A percentile compares a stretch with the other conserved stretches of the same genome.
These are phyloP conservation scores for Auriscalpium microsporum DNA, from an alignment of 768 basidiomycete genomes.

Conservation along the genomic window DNA sequence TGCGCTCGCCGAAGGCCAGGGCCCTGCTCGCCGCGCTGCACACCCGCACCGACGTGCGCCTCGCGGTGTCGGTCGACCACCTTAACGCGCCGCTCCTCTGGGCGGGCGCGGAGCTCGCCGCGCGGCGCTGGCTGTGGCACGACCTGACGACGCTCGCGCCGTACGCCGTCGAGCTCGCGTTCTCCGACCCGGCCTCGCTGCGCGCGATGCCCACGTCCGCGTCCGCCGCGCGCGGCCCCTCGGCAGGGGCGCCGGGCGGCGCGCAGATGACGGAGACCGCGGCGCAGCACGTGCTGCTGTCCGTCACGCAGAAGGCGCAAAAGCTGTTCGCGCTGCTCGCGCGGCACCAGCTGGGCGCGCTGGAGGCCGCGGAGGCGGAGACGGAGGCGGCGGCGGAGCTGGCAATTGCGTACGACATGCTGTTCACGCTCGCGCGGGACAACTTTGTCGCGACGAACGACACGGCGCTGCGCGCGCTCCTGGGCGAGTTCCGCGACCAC, in stretches of 20 bases:
- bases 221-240: conserved; percentile 4
- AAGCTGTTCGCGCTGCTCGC: conserved; percentile 73
- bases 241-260: conserved; percentile 9
- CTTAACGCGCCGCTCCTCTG: conserved; percentile 79
- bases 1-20: conserved; percentile 58
- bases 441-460: conserved; percentile 88
- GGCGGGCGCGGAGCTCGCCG: conserved; percentile 55
- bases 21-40: conserved; percentile 67
- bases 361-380: conserved; percentile 32
- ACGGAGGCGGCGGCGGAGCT: conserved; percentile 28
- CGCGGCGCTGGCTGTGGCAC: conserved; percentile 70
- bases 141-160: conserved; percentile 62
- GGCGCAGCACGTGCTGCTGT: conserved; percentile 73
- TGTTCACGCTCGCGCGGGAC: conserved; percentile 70
- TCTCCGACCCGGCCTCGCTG: not conserved
- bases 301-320: conserved; percentile 81
- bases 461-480: conserved; percentile 67
- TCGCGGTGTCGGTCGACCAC: conserved; percentile 84
- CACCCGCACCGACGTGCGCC: conserved; percentile 64
- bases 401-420: conserved; percentile 53
- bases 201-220: not conserved
- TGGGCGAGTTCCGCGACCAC: conserved; percentile 92
- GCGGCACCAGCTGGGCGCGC: conserved; percentile 54
- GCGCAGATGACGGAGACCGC: conserved; percentile 64
- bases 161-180: conserved; percentile 7